Base-by-base conservation (phyloP, 176 grass and related monocot genomes). In the Juncus inflexus region DNA sequence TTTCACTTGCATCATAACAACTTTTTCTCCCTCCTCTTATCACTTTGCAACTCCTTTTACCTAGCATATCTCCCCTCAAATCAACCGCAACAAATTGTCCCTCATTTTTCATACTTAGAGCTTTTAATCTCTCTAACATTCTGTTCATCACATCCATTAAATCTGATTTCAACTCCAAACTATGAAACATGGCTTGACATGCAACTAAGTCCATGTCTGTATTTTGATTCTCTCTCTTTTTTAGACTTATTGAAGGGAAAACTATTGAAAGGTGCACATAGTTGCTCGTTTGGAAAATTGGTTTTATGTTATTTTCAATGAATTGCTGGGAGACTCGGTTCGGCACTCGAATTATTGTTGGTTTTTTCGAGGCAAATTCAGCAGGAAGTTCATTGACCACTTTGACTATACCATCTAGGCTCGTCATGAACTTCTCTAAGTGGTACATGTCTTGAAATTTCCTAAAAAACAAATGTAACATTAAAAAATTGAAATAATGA, bases 381-480 rank as follows among this genome's bases (percentile, higher is more conserved):
- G 78, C 39, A 74, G 92, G 92, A 52, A 96, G 70, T 57, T 79
- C 63, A 5, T 67, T 64, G 63, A 47, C 50, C 47, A 97, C 63
- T 74, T 86, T 79, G 28, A 91, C 70, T n/a, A 91, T 70, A 55
- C 82, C 87, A 77, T 84, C 57, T 55, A 97, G 70, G 70, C 67
- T 91, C 58, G 40, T 77, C 16, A 54, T 66, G 14, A 97, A 97
- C 74, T 89, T 91, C 58, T 86, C 70, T 9, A 66, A 66, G 73
- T 91, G 77, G 42, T 97, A 97, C 82, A 97, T 82, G 40, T 97
- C 80, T 64, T 86, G 42, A 64, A 97, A 97, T 74, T 91, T 89
- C 66, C 92, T 97, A 84, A 54, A 72, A 41, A 55, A 58, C 28
- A 40, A 81, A 54, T 9, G 19, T 28, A 28, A 28, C 19, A 28